Percentiles rank a stretch among this genome's conserved stretches.
Evolutionary conservation across 1,284 basidiomycete species (phyloP).

Genomic region (Serendipita sp.): DNA sequence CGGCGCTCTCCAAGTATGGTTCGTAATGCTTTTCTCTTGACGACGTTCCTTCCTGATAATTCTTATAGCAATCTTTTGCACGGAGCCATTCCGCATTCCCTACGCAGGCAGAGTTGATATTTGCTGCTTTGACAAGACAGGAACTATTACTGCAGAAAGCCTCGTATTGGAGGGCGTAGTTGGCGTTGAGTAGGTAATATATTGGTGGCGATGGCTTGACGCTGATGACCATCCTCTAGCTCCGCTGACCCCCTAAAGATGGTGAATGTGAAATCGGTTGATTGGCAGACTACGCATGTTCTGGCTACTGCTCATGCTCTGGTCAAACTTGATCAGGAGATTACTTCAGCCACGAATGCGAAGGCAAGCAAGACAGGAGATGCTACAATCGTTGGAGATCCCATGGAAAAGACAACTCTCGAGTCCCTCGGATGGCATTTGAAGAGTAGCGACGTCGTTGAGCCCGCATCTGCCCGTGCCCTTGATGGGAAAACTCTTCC

Average conservation of each 20-base stretch:
- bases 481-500: neutral
- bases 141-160: constrained; percentile 89
- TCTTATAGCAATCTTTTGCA: constrained; percentile 80
- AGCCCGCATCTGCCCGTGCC: constrained; percentile 11
- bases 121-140: constrained; percentile 97
- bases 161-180: constrained; percentile 87
- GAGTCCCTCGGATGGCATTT: constrained; percentile 87
- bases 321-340: constrained; percentile 73
- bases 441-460: constrained; percentile 38
- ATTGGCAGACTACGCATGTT: constrained; percentile 69
- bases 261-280: constrained; percentile 62
- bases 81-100: constrained; percentile 92
- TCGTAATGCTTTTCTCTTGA: constrained; percentile 14
- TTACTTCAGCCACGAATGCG: neutral
- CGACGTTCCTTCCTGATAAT: constrained; percentile 3
- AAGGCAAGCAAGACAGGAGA: neutral
- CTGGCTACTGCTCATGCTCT: constrained; percentile 92
- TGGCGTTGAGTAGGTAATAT: constrained; percentile 58
- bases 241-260: constrained; percentile 48
- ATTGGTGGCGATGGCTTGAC: neutral
- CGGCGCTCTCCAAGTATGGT: constrained; percentile 87
- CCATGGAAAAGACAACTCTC: constrained; percentile 97
- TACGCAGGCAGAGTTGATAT: constrained; percentile 87
- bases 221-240: constrained; percentile 23
- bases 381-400: constrained; percentile 88